phyloP scores from a whole-genome alignment of 1,284 basidiomycete species.

The Volvariella surrecta region DNA sequence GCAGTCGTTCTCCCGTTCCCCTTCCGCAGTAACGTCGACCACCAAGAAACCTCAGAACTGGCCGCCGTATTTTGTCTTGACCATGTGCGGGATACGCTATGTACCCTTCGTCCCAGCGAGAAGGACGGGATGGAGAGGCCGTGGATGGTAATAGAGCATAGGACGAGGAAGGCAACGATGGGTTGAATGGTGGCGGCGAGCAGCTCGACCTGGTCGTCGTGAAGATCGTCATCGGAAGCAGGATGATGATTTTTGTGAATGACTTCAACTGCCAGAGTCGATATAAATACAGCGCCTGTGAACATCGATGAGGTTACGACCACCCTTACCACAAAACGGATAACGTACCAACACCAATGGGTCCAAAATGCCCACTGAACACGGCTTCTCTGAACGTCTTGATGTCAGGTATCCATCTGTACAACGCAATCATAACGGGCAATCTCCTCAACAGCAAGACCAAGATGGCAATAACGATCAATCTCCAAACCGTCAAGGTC shows the following conservation, averaged over 20 bases:
- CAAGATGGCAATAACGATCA: slow-evolving; percentile 74
- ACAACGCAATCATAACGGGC: slow-evolving; percentile 76
- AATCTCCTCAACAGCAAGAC: slow-evolving; percentile 76
- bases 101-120: slow-evolving; percentile 82
- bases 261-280: slow-evolving; percentile 71
- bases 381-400: slow-evolving; percentile 84
- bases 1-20: slow-evolving; percentile 4
- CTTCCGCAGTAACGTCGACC: too few species aligned
- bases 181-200: slow-evolving; percentile 78
- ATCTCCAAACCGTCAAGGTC: slow-evolving; percentile 73
- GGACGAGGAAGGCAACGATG: slow-evolving; percentile 86
- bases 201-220: slow-evolving; percentile 50
- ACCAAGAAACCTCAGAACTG: too few species aligned
- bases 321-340: background rate
- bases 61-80: slow-evolving; percentile 28
- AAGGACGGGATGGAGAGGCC: slow-evolving; percentile 92
- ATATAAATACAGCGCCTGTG: slow-evolving; percentile 81
- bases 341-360: slow-evolving; percentile 76
- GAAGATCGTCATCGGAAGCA: slow-evolving; percentile 22
- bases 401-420: slow-evolving; percentile 89
- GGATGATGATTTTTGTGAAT: slow-evolving; percentile 43
- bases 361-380: slow-evolving; percentile 92
- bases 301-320: slow-evolving; percentile 7
- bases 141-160: slow-evolving; percentile 81
- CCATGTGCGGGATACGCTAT: slow-evolving; percentile 85